Base-by-base conservation (phyloP, 2,329 filamentous ascomycete species). In the Hymenoscyphus salicellus region DNA sequence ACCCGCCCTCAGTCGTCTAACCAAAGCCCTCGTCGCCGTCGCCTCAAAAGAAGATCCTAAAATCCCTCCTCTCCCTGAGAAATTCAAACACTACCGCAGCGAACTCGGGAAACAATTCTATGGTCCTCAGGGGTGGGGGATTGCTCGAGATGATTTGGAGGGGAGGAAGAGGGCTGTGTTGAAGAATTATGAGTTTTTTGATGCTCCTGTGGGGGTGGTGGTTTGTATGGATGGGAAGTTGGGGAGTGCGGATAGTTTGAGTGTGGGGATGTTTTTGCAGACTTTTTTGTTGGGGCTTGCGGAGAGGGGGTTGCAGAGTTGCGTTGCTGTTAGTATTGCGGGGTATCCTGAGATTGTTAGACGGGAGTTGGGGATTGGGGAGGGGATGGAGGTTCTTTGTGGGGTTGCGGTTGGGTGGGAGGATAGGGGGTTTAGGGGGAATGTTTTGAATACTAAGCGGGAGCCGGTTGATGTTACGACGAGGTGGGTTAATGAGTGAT, bases 181-280 rank as follows among this genome's bases (percentile, higher is more conserved):
- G 8, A 49, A 43, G 28, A 60, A 60, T 33, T 60, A 33, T 23
- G 58, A 60, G 28, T 60, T 60, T 16, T 60, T 60, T 16, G 58
- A 43, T 49, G 58, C 58, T 3, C 58, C 58, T 0, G 30, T 52
- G 0, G 58, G 33, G 10, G 36, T 60, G 36, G 43, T 60, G 26
- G 58, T 60, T 33, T 32, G 41, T 49, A 60, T 60, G 58, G 58
- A 60, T 36, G 52, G 14, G 26, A 32, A 28, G 20, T 28, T 60
- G 2, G 58, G 41, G 23, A 5, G 7, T 5, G 58, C 58, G 41
- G 58, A 60, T 55, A 52, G 58, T 60, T 30, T 60, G 16, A 52
- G 41, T 36, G 58, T 60, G 8, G 58, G 43, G 58, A 60, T 60
- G 58, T 60, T 32, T 60, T 52, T 60, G 38, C 58, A 60, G 43